Evolutionary conservation across 2,329 filamentous ascomycete genomes (phyloP), one percentile per base, ranked within the genome.

Genomic region (Mycogone perniciosa): DNA sequence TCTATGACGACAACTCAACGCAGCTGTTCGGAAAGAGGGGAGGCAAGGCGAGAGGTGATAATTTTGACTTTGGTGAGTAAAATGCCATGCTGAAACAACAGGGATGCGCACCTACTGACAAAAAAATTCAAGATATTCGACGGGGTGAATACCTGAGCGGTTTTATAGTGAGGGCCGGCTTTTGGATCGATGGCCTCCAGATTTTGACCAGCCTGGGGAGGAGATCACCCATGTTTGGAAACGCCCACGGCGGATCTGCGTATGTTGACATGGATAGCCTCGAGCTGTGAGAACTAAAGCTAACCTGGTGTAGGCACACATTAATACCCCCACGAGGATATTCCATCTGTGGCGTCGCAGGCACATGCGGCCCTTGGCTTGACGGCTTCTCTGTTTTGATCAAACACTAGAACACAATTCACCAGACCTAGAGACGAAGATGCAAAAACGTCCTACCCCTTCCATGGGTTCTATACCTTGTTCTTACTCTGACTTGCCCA

Each of bases 261-360:
- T 96, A 81, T 69, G 89, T 82, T 41, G 33, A 33, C 9, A 7
- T 7, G 8, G 4, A 20, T 9, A n/a, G 30, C 30, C 27, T 6
- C 6, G n/a, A 8, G 7, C 31, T 6, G 8, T 37, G 27, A n/a
- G 9, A 34, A n/a, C 6, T 6, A 39, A 39, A 56, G 43, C 61
- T 67, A 53, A 68, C 55, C 27, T 13, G 50, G 6, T 27, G 1
- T 59, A 96, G 92, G 56, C 86, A 91, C 67, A 93, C 85, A 33
- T 76, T 99, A 54, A 88, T 97, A 59, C 89, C 92, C 46, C 93
- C 93, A 8, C 79, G 87, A 58, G 92, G 92, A 44, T 96, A 93
- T 71, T 88, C 78, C 57, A 85, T 97, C 63, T 91, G 88, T 54
- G 93, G 93, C 53, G 78, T 97, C 56, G 86, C 88, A 8, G 93